Conservation (phyloP, 2,329 filamentous ascomycete genomes). For the Apiospora koreana region DNA sequence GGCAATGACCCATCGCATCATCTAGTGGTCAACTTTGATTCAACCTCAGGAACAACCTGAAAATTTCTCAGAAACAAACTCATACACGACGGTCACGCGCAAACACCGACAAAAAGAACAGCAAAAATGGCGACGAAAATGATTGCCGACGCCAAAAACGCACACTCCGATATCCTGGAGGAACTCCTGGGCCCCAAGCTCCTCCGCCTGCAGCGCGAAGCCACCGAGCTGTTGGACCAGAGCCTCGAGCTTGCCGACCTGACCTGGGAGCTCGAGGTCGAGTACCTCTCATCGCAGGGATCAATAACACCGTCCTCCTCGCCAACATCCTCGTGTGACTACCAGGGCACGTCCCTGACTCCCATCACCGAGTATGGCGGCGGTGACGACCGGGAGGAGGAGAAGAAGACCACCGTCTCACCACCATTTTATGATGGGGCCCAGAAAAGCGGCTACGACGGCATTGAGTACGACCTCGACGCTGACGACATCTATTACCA, state of each 20-base stretch:
- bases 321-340: not conserved
- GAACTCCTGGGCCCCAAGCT: conserved; percentile 1
- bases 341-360: not conserved
- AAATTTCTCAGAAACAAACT: not conserved
- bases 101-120: not conserved
- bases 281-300: not conserved
- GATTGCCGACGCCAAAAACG: not conserved
- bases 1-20: not conserved
- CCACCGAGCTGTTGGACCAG: conserved; percentile 8
- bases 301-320: too few relatives aligned
- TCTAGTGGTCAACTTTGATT: not conserved
- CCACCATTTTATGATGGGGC: not conserved
- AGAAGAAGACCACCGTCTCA: not conserved
- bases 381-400: not conserved
- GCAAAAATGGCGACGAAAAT: not conserved
- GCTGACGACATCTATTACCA: not conserved
- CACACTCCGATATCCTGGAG: not conserved
- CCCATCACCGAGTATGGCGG: not conserved
- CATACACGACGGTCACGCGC: not conserved
- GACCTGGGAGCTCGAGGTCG: conserved; percentile 6
- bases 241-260: conserved; percentile 2
- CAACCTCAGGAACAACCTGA: not conserved
- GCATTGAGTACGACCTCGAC: not conserved
- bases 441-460: not conserved
- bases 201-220: conserved; percentile 2